Conservation (phyloP, 495 filamentous ascomycete species). For the Aspergillus nanangensis region DNA sequence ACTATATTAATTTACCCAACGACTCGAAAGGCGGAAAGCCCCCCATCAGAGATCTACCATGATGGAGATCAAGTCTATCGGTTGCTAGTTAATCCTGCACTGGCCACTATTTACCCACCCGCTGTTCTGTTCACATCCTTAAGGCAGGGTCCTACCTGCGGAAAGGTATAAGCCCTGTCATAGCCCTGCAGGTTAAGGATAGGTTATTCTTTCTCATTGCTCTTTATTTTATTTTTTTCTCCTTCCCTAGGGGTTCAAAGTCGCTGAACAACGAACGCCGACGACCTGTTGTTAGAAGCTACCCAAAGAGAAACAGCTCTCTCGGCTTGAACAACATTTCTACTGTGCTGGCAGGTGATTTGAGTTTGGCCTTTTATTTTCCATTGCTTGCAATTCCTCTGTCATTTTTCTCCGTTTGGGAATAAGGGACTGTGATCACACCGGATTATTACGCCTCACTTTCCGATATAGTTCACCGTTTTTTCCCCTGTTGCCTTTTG, state of each 20-base stretch:
- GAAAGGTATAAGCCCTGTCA: slow-evolving; percentile 25
- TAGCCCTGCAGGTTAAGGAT: slow-evolving; percentile 17
- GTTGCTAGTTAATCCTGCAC: slow-evolving; percentile 34
- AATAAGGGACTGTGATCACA: slow-evolving; percentile 11
- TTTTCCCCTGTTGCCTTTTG: slow-evolving; percentile 9
- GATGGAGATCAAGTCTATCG: slow-evolving; percentile 43
- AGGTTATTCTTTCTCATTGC: slow-evolving; percentile 6
- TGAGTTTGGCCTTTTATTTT: too few relatives aligned
- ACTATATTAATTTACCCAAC: too few relatives aligned
- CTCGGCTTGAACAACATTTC: too few relatives aligned
- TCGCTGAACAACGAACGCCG: neutral
- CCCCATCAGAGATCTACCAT: slow-evolving; percentile 27
- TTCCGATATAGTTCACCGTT: slow-evolving; percentile 31
- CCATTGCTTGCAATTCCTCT: too few relatives aligned
- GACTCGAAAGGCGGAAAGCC: too few relatives aligned
- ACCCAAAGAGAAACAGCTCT: too few relatives aligned
- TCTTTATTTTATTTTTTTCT: slow-evolving; percentile 7
- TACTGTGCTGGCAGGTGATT: too few relatives aligned
- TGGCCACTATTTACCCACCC: slow-evolving; percentile 32
- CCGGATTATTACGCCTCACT: slow-evolving; percentile 23
- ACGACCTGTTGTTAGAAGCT: too few relatives aligned
- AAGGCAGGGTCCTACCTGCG: slow-evolving; percentile 8
- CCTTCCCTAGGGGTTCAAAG: neutral
- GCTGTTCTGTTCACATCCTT: slow-evolving; percentile 11
- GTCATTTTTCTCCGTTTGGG: slow-evolving; percentile 6